Evolutionary conservation across 2,329 filamentous ascomycete species (phyloP), one percentile per base, ranked within the genome.

Genomic region (Mollisiaceae sp.): DNA sequence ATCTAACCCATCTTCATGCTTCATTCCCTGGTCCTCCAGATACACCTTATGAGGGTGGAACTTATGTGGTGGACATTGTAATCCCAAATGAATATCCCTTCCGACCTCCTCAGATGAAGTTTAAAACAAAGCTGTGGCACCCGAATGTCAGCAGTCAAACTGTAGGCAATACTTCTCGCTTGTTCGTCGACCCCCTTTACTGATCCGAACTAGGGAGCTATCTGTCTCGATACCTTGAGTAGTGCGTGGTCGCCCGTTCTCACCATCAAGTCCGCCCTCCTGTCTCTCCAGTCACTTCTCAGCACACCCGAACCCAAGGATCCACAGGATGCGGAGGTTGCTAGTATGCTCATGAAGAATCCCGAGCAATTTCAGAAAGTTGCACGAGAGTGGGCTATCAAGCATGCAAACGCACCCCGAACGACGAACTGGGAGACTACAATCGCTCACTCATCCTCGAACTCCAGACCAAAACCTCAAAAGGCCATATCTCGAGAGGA

Each of bases 141-240:
- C 95, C 95, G 39, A 99, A 99, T 76, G 88, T 99, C 80, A 96
- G 92, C 83, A 94, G 91, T 75, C 91, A 95, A 77, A 97, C 94
- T 47, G 93, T 97, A 81, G 75, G 89, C 83, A 20, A 56, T 41
- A 15, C 2, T 32, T 12, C 45, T 27, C 24, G 27, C 22, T 14
- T 18, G n/a, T 14, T 9, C 2, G 50, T 8, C 35, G 22, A 45
- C 35, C 14, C 18, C 20, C 18, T 56, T 36, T 69, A 38, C 74
- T 80, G 67, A 78, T 65, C 3, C 12, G 50, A 47, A 47, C 18
- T 39, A 98, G 93, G 95, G 95, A 63, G 94, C 94, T 32, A 99
- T 99, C 77, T 99, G 95, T 76, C 88, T 99, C 62, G 95, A 99
- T 77, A 98, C 94, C 0, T 86, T 99, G 18, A 90, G 91, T 11